These are phyloP conservation scores for Aspergillaceae sp. DNA, from an alignment of 2,329 filamentous ascomycete genomes.

Conservation along the genomic window DNA sequence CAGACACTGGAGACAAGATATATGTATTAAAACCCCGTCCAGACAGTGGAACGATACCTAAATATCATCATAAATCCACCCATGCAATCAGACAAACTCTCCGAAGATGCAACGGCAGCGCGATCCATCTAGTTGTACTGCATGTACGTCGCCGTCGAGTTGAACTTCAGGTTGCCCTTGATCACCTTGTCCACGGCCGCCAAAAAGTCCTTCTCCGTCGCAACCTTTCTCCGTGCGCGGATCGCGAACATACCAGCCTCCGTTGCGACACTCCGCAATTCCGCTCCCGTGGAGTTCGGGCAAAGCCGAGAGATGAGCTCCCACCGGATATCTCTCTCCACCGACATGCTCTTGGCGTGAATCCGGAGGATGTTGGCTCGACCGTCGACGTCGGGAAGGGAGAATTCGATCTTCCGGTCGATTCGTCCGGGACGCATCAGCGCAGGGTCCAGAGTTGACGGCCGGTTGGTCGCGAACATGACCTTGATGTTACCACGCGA, in stretches of 20 bases:
- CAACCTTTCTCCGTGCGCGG: constrained; percentile 87
- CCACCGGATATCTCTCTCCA: constrained; percentile 97
- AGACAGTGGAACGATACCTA: constrained; percentile 12
- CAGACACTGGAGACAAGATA: too few species aligned
- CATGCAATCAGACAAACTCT: constrained; percentile 18
- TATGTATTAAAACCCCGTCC: constrained; percentile 9
- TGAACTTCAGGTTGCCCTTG: constrained; percentile 98
- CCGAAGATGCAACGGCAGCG: constrained; percentile 13
- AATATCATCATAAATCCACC: constrained; percentile 28
- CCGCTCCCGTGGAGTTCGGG: constrained; percentile 93
- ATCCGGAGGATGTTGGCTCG: constrained; percentile 96
- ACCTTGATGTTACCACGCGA: constrained; percentile 97
- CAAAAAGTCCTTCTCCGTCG: constrained; percentile 97
- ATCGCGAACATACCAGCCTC: constrained; percentile 99
- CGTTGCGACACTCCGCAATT: constrained; percentile 91
- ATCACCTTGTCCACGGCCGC: constrained; percentile 99
- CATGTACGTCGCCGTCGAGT: constrained; percentile 95
- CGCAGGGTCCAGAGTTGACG: constrained; percentile 90
- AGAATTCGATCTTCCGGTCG: constrained; percentile 98
- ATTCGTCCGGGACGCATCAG: constrained; percentile 96
- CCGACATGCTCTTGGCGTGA: constrained; percentile 99
- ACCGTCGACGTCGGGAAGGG: constrained; percentile 90
- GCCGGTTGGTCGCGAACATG: constrained; percentile 97
- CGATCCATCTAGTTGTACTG: constrained; percentile 76
- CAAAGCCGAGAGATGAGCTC: constrained; percentile 95